Conservation (phyloP, 106 monocot species). For the Allium cepa region DNA sequence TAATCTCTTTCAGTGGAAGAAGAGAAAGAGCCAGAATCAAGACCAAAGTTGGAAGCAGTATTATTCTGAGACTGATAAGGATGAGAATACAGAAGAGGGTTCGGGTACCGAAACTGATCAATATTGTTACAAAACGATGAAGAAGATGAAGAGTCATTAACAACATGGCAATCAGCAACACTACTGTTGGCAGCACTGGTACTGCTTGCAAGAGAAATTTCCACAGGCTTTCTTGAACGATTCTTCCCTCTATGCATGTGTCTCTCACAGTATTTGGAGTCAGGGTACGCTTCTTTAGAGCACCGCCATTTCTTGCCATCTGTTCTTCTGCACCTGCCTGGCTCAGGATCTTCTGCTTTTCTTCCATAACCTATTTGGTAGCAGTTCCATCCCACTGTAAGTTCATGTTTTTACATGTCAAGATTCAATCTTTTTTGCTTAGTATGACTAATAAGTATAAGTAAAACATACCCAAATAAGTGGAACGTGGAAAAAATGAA, state of each 20-base stretch:
- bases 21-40: conserved; percentile 1
- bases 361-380: conserved; percentile 50
- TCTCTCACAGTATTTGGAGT: conserved; percentile 89
- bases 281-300: conserved; percentile 71
- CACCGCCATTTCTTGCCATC: conserved; percentile 98
- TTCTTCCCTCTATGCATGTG: conserved; percentile 95
- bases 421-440: neutral
- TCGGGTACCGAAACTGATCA: conserved; percentile 10
- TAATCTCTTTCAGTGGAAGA: conserved; percentile 22
- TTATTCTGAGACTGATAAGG: conserved; percentile 6
- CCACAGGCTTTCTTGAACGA: conserved; percentile 99
- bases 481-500: too few relatives aligned
- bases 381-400: conserved; percentile 57
- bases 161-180: conserved; percentile 1
- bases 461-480: neutral
- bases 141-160: conserved; percentile 1
- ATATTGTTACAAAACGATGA: neutral
- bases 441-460: neutral
- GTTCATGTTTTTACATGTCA: neutral
- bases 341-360: conserved; percentile 84
- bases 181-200: neutral
- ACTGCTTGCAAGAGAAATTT: conserved; percentile 46
- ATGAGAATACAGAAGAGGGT: conserved; percentile 27
- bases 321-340: conserved; percentile 83
- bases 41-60: neutral